Evolutionary conservation across 768 basidiomycete genomes (phyloP), one percentile per base, ranked within the genome.

Genomic region (Suillus luteus): DNA sequence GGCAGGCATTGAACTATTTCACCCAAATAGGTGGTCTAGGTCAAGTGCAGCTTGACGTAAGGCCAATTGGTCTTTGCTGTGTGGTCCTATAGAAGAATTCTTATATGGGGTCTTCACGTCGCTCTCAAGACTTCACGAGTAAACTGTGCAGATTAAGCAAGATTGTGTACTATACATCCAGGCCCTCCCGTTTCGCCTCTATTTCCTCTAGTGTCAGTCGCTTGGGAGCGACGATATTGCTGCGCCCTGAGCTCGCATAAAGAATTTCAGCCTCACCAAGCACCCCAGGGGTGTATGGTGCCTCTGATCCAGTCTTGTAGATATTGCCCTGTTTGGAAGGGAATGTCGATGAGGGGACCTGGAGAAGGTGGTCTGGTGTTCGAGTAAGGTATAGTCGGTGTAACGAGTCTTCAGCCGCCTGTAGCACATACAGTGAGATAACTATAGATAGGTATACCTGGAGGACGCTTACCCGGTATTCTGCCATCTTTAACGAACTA

Each of bases 401-500:
- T 31, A 96, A 80, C 0, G 93, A 86, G 69, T 95, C 93, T 76
- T 96, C 93, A 10, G 91, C 91, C 17, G 93, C 93, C 90, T 92
- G 67, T 33, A 64, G 35, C 44, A 33, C 7, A 61, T 33, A 62
- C 31, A 40, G 61, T 58, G 61, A 27, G 64, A 64, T 33, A 52
- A 58, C 38, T 17, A 44, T 54, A 65, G 35, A 27, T n/a, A 61
- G 19, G 41, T 46, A 57, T 33, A 24, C 77, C 24, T 58, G 17
- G 24, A 41, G 3, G 38, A 17, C 27, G 57, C 86, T 60, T 76
- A 94, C 95, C 63, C 96, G 82, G 78, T 86, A 96, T 77, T 98
- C 95, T 17, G 95, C 95, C 96, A 99, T 99, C 75, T 86, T 89
- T 61, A 98, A 78, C 3, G 93, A 95, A 68, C 87, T 90, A 60